Percentiles rank a stretch among this genome's conserved stretches.
phyloP scores from a whole-genome alignment of 106 monocot genomes.

The Dioscorea dumetorum region DNA sequence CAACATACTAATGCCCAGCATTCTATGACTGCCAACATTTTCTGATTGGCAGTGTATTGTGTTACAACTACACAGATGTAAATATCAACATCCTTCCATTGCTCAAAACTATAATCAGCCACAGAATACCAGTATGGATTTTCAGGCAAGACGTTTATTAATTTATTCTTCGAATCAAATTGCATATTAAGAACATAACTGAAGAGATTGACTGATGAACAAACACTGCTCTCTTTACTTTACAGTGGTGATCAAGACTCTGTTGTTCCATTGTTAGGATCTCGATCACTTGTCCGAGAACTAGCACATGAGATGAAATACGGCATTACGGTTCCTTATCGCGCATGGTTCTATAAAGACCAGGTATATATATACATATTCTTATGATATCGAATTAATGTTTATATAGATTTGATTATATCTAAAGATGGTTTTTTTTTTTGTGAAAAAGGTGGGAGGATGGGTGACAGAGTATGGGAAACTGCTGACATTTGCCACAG shows the following conservation, averaged over 20 bases:
- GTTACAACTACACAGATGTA: conserved; percentile 48
- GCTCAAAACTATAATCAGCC: conserved; percentile 39
- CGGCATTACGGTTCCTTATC: conserved; percentile 57
- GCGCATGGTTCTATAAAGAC: conserved; percentile 76
- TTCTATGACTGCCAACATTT: background rate
- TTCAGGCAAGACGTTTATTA: conserved; percentile 46
- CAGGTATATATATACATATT: conserved; percentile 41
- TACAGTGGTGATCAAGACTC: conserved; percentile 96
- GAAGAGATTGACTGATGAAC: background rate
- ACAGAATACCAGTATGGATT: conserved; percentile 63
- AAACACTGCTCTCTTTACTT: background rate
- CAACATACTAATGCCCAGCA: background rate
- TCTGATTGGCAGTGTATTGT: conserved; percentile 36
- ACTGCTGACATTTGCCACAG: conserved; percentile 75
- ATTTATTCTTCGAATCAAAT: background rate
- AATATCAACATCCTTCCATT: conserved; percentile 65
- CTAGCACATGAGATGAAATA: conserved; percentile 59
- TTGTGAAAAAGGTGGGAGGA: conserved; percentile 54
- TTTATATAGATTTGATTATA: background rate
- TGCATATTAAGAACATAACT: background rate
- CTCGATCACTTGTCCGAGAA: conserved; percentile 71
- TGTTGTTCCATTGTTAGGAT: conserved; percentile 77
- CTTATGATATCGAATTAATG: too few relatives aligned
- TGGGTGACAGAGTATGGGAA: conserved; percentile 84
- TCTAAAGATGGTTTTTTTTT: background rate